These are phyloP conservation scores for Paulownia fortunei DNA, from an alignment of 257 asterid species.

Conservation along the genomic window DNA sequence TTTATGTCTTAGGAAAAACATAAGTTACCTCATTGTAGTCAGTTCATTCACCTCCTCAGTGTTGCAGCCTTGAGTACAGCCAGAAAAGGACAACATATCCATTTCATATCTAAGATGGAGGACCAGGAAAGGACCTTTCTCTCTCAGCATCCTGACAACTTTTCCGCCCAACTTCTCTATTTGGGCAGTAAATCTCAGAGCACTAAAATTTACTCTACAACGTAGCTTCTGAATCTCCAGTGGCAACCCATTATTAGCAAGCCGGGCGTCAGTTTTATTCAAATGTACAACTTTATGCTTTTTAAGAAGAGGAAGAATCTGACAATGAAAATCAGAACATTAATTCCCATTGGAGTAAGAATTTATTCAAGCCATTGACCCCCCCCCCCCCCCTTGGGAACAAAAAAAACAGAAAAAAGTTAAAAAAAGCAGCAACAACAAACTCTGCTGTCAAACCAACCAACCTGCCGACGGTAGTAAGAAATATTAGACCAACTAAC, in stretches of 20 bases:
- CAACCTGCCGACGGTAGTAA: conserved; percentile 67
- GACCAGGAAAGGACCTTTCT: conserved; percentile 53
- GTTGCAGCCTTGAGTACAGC: conserved; percentile 61
- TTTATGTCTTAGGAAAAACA: neutral
- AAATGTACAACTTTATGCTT: conserved; percentile 56
- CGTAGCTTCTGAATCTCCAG: conserved; percentile 57
- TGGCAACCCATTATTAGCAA: conserved; percentile 58
- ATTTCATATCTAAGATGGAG: conserved; percentile 68
- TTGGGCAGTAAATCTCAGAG: conserved; percentile 51
- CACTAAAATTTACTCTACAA: conserved; percentile 51
- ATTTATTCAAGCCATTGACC: neutral
- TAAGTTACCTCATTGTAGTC: conserved; percentile 53
- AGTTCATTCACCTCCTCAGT: conserved; percentile 48
- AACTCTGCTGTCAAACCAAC: neutral
- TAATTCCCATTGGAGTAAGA: neutral
- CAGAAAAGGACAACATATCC: conserved; percentile 67
- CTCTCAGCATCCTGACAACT: conserved; percentile 45
- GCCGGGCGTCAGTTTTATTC: conserved; percentile 63
- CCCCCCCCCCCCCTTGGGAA: neutral
- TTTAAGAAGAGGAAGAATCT: conserved; percentile 64
- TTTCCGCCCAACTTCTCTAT: conserved; percentile 59
- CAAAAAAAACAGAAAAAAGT: neutral
- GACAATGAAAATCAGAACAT: conserved; percentile 18
- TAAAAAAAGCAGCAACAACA: neutral
- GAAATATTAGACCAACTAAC: conserved; percentile 79